Base-by-base conservation (phyloP, 2,329 filamentous ascomycete species). In the Verticillium tricorpus region DNA sequence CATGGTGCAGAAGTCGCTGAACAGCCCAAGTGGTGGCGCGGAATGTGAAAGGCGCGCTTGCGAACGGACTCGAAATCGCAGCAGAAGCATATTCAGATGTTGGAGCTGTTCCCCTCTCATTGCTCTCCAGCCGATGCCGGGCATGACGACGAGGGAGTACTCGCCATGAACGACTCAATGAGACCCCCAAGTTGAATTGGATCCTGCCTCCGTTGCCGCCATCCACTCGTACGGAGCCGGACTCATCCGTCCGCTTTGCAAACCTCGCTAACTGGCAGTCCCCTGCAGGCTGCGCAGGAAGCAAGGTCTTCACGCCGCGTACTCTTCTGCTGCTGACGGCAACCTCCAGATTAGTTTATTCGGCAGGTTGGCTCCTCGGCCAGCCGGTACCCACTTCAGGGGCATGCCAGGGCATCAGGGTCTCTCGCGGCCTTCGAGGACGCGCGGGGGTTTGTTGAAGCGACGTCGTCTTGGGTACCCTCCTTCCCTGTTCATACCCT, bases 401-500 rank as follows among this genome's bases (percentile, higher is more conserved):
- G 14, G 34, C 14, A 35, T 14, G 14, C 14, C 9, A 35, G 14
- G 34, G 34, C 14, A 8, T 35, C 34, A 35, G 14, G 34, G 34
- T 35, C 34, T 35, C 34, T 35, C 34, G 14, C 34, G 22, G 19
- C 19, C 45, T 9, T 50, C 12, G 45, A 50, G 9, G 19, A n/a
- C n/a, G 9, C n/a, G 19, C 45, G 19, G n/a, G 45, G 9, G 14
- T 11, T 50, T 50, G 45, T 50, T 50, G 45, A 50, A 50, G n/a
- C n/a, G 5, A 50, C n/a, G n/a, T 45, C 45, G 45, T 22, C 45
- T 9, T 8, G 45, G 11, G 8, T 9, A 22, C n/a, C 22, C 45
- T 9, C 77, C 77, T 3, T 2, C 45, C 17, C 3, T 28, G 6
- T 28, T 59, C 58, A 31, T 32, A 34, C 50, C 52, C 58, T 76